phyloP scores from a whole-genome alignment of 2,329 filamentous ascomycete species.

The Elsinoe perseae region DNA sequence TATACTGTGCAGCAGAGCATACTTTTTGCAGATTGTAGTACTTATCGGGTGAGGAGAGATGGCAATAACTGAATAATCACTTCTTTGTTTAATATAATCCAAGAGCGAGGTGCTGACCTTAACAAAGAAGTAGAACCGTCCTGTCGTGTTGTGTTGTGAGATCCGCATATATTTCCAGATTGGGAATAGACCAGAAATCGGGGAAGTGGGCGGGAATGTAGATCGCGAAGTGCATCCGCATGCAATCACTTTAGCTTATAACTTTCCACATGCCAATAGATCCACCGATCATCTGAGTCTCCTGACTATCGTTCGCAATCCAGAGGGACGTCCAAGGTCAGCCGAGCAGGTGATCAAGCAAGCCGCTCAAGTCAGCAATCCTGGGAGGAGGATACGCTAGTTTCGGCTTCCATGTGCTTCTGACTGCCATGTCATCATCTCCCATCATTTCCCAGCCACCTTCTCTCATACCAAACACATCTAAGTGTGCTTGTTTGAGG shows the following conservation, averaged over 20 bases:
- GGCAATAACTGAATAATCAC: neutral
- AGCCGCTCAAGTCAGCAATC: neutral
- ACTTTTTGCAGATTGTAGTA: neutral
- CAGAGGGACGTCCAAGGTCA: neutral
- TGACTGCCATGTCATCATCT: slow-evolving; percentile 15
- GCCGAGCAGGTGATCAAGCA: neutral
- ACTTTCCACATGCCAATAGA: neutral
- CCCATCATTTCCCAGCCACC: slow-evolving; percentile 12
- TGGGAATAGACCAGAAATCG: neutral
- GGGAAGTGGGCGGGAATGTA: neutral
- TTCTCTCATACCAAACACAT: neutral
- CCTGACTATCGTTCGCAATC: neutral
- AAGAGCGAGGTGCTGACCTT: neutral
- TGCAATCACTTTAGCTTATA: neutral
- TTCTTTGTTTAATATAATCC: neutral
- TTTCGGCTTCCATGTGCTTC: slow-evolving; percentile 16
- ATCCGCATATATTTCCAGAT: neutral
- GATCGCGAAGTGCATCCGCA: neutral
- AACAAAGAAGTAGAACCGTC: neutral
- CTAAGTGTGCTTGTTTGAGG: neutral
- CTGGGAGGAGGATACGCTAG: neutral
- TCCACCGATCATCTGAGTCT: neutral
- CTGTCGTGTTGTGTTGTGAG: neutral
- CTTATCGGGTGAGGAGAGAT: neutral
- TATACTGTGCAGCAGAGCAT: neutral